Base-by-base conservation (phyloP, 2,329 filamentous ascomycete genomes). In the Fusarium sp. region DNA sequence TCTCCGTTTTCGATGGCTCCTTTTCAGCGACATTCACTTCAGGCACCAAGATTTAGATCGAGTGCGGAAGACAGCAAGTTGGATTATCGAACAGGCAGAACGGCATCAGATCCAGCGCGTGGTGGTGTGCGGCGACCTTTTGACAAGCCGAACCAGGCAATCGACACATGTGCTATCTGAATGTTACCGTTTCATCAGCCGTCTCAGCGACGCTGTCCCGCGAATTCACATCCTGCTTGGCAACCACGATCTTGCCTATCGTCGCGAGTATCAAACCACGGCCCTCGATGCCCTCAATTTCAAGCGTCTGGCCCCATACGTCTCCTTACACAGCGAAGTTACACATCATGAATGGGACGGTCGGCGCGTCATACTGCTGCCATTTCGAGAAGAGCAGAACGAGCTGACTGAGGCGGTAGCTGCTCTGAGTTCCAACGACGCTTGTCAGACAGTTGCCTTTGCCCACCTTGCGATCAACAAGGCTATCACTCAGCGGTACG, bases 191-290 rank as follows among this genome's bases (percentile, higher is more conserved):
- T 72, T 73, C 60, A 50, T 73, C 39, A 15, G 57, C 35, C 37
- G 17, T 7, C 48, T 73, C 26, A 72, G 50, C 45, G 57, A 68
- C 8, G 26, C 40, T 7, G 52, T 71, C 11, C 68, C 70, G 6
- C 57, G 41, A 11, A 20, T 74, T 15, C 56, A 74, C 32, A 57
- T 74, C 43, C 0, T 74, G 7, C 69, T 74, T 10, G 71, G 71
- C 13, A 74, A 74, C 33, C 71, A 74, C 54, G 65, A 74, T 5
- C 71, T 74, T 20, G 58, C 69, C 28, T 73, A 73, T 24, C 65
- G 67, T 50, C 71, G 67, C 15, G 71, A 74, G 37, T 72, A 73
- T 44, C 45, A 71, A 43, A 73, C 65, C 1, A 73, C 67, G 0
- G 71, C 71, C 0, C 68, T 73, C 2, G 41, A 71, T 0, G 67